Evolutionary conservation across 257 asterid genomes (phyloP).

Genomic region (Fraxinus excelsior): DNA sequence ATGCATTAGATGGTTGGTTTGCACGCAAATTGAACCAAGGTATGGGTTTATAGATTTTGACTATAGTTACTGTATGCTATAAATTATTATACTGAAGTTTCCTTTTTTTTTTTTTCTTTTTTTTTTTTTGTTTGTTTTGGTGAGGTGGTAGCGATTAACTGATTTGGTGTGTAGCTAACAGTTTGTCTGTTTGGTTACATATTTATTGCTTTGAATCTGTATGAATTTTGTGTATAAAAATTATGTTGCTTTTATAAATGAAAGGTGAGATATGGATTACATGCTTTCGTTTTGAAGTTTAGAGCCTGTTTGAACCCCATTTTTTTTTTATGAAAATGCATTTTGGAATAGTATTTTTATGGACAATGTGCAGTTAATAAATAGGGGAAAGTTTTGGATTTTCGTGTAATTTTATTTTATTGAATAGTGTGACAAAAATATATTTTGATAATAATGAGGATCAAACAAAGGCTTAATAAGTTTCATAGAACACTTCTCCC

Average conservation of each 20-base stretch:
- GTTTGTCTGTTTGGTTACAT: conserved; percentile 3
- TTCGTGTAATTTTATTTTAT: too few relatives aligned
- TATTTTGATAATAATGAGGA: too few relatives aligned
- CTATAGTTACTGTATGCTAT: background rate
- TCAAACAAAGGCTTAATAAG: background rate
- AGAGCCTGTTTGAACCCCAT: too few relatives aligned
- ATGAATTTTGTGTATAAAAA: background rate
- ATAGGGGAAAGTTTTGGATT: too few relatives aligned
- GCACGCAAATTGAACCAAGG: conserved; percentile 98
- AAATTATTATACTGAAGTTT: background rate
- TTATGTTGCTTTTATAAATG: conserved; percentile 13
- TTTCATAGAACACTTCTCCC: background rate
- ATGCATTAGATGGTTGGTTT: conserved; percentile 97
- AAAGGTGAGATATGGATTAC: background rate
- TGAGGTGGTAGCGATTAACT: background rate
- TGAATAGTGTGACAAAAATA: too few relatives aligned
- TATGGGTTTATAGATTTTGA: conserved; percentile 38
- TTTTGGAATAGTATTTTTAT: too few relatives aligned
- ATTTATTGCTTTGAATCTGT: conserved; percentile 12
- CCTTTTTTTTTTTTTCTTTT: background rate
- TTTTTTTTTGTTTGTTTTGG: too few relatives aligned
- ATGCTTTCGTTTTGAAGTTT: background rate
- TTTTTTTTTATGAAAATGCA: too few relatives aligned
- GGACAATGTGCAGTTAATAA: too few relatives aligned
- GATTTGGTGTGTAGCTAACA: background rate